Base-by-base conservation (phyloP, 2,329 filamentous ascomycete genomes). In the Fusarium sp. region DNA sequence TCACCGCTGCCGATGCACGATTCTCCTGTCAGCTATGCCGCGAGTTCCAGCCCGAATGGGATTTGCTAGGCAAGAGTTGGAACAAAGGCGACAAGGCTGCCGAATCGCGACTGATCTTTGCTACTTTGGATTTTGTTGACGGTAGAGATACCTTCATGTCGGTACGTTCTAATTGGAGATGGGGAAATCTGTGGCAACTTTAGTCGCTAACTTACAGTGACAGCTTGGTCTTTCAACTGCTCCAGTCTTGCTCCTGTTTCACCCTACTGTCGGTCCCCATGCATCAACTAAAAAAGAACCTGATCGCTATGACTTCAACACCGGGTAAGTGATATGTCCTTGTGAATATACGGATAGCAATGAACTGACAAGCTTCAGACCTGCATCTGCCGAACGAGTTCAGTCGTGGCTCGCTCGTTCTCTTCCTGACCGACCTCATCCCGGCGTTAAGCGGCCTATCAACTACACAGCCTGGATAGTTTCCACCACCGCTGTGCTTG, bases 1-100 rank as follows among this genome's bases (percentile, higher is more conserved):
- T 99, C 70, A 99, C 96, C 2, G 96, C 96, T 37, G 82, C 94
- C 75, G 94, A 97, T 71, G 76, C 89, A 33, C 88, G 93, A 61
- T 97, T 92, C 77, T 92, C 92, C 63, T 99, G 96, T 79, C 84
- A 89, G 70, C 84, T 98, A 49, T 99, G 96, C 80, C 87, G 89
- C 53, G 93, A 97, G 54, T 97, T 99, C 79, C 92, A 97, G 79
- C 91, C 94, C 2, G 96, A 99, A 81, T 99, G 94, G 92, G 92
- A 97, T 57, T 80, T 98, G 55, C 82, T 99, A 56, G 88, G 88
- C 55, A 92, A 89, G 80, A 96, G 92, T 81, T 99, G 96, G 96
- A 85, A 85, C 66, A 93, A 92, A 79, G 94, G 92, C 9, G 92
- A 97, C 80, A 93, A 91, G 83, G 83, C 88, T 62, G 91, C 85